Base-by-base conservation (phyloP, 176 grass and related monocot genomes). In the Zea mays region DNA sequence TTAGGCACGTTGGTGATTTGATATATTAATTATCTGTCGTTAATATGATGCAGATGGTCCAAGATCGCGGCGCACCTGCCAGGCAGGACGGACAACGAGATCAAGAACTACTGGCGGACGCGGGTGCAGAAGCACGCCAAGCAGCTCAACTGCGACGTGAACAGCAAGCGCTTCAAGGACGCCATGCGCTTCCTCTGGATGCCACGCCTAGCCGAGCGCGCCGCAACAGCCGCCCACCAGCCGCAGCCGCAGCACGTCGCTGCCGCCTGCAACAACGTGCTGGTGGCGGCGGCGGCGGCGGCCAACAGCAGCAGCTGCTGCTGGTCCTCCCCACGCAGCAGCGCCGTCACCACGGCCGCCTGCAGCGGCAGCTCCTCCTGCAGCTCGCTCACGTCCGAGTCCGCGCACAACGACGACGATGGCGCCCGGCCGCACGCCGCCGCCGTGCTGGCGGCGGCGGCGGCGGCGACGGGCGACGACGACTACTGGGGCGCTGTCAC, bases 91-190 rank as follows among this genome's bases (percentile, higher is more conserved):
- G 88, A 90, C 71, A 90, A 90, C 76, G 88, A 90, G 84, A 87
- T 90, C 41, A 90, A 90, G 59, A 90, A 90, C 44, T 90, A 87
- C 60, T 90, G 88, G 88, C 79, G 88, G 72, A 90, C 88, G 0
- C 47, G 88, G 5, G 84, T 86, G 72, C 88, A 87, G 40, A 90
- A 87, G 80, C 84, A 90, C 47, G 88, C 84, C 0, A 86, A 73
- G 66, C 81, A 81, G 35, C 84, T 90, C 36, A 79, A 71, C 13
- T 87, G 88, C 55, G 88, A 90, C 17, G 84, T 84, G 12, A 76
- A 76, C 13, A 84, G 84, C 88, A 2, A 49, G 3, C 71, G 54
- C 11, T 90, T 90, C 70, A 86, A 83, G 65, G 88, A 84, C 41
- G 76, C 76, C 59, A 81, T 90, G 76, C 39, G 37, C 1, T 80